Conservation (phyloP, 1,284 basidiomycete genomes). For the Sphagnurus paluster region DNA sequence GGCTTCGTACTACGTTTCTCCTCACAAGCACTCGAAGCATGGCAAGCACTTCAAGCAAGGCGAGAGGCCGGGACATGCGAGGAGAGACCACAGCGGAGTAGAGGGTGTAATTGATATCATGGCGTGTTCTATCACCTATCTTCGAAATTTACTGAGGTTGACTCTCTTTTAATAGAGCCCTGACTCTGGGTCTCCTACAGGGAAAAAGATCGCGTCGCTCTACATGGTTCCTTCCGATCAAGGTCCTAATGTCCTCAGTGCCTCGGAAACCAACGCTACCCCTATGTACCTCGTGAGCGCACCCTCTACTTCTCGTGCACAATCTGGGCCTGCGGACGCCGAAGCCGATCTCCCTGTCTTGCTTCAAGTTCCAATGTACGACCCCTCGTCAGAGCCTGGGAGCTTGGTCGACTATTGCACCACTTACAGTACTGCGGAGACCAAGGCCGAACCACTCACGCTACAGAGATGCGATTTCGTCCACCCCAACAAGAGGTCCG, state of each 20-base stretch:
- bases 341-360: constrained; percentile 33
- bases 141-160: constrained; percentile 4
- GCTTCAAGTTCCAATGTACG: constrained; percentile 48
- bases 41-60: too few species aligned
- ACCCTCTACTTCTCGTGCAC: constrained; percentile 13
- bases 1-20: constrained; percentile 11
- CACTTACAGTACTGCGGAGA: constrained; percentile 57
- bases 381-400: constrained; percentile 22
- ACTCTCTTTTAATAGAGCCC: constrained; percentile 9
- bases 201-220: constrained; percentile 46
- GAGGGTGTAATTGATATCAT: constrained; percentile 50
- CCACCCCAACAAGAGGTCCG: constrained; percentile 26
- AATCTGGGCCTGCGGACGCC: constrained; percentile 7
- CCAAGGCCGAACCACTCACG: constrained; percentile 46
- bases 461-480: constrained; percentile 41
- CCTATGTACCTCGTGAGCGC: constrained; percentile 46
- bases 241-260: constrained; percentile 52
- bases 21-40: constrained; percentile 10
- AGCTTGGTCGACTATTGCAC: constrained; percentile 41
- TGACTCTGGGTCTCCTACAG: not conserved
- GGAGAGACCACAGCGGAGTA: constrained; percentile 25
- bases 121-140: constrained; percentile 39
- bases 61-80: constrained; percentile 1
- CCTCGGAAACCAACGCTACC: constrained; percentile 53
- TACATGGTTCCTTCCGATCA: constrained; percentile 26